Evolutionary conservation across 768 basidiomycete species (phyloP).

Genomic region (Hysterangium stoloniferum): DNA sequence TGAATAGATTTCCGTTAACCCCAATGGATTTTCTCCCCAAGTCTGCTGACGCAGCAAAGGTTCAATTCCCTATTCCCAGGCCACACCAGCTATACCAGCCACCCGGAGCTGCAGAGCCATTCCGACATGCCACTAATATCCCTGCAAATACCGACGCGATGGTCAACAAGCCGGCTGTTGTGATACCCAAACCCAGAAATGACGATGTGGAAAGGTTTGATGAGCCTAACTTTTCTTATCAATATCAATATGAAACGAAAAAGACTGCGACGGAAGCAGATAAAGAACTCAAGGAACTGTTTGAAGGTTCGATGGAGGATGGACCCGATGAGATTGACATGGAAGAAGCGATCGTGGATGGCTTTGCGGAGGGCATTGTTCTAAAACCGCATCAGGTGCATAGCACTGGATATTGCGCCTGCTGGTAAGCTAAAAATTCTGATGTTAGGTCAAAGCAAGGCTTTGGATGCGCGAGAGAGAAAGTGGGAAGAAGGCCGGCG

Average conservation of each 20-base stretch:
- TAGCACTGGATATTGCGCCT: conserved; percentile 31
- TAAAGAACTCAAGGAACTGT: conserved; percentile 67
- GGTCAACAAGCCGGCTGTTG: not conserved
- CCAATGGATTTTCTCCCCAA: too few species aligned
- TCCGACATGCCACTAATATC: not conserved
- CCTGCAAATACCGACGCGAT: not conserved
- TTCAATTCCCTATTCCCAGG: not conserved
- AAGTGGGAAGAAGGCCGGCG: conserved; percentile 67
- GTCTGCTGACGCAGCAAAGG: too few species aligned
- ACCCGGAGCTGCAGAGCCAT: not conserved
- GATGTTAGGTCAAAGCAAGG: conserved; percentile 22
- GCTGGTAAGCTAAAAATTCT: not conserved
- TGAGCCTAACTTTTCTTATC: not conserved
- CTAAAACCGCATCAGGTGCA: conserved; percentile 85
- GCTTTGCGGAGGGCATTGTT: conserved; percentile 60
- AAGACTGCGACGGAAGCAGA: conserved; percentile 51
- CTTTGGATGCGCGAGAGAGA: conserved; percentile 87
- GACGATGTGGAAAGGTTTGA: conserved; percentile 7
- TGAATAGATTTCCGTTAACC: too few species aligned
- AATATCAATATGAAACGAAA: conserved; percentile 12
- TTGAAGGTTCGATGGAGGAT: conserved; percentile 55
- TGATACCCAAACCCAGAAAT: not conserved
- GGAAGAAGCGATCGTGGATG: conserved; percentile 64
- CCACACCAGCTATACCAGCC: not conserved
- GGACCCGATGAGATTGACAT: conserved; percentile 44